Conservation (phyloP, 2,329 filamentous ascomycete genomes). For the Chaetomiaceae sp. region DNA sequence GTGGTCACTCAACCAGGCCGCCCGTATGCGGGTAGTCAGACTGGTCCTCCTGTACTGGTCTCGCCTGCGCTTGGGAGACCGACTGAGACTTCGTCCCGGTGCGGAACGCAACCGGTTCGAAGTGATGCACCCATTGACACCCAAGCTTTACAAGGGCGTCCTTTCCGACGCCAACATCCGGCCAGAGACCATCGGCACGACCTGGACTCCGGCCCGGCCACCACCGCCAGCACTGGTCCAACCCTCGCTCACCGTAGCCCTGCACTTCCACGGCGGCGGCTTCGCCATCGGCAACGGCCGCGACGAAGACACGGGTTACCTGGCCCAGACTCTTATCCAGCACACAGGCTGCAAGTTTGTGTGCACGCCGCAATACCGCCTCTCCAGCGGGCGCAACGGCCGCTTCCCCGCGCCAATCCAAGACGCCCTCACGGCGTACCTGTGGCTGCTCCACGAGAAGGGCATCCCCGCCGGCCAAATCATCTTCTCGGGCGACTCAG, state of each 20-base stretch:
- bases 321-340: slow-evolving; percentile 23
- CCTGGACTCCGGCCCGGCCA: slow-evolving; percentile 25
- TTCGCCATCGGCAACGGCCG: slow-evolving; percentile 32
- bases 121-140: slow-evolving; percentile 14
- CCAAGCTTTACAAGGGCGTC: slow-evolving; percentile 20
- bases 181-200: slow-evolving; percentile 21
- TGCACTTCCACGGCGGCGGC: slow-evolving; percentile 33
- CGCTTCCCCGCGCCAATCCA: slow-evolving; percentile 32
- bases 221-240: slow-evolving; percentile 10
- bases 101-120: slow-evolving; percentile 26
- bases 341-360: slow-evolving; percentile 26
- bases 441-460: slow-evolving; percentile 24
- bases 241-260: slow-evolving; percentile 19
- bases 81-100: slow-evolving; percentile 13
- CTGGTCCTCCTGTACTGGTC: slow-evolving; percentile 15
- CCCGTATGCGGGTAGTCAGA: slow-evolving; percentile 6
- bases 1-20: slow-evolving; percentile 10
- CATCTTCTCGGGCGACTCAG: slow-evolving; percentile 33
- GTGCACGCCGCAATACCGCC: slow-evolving; percentile 32
- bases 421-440: slow-evolving; percentile 31
- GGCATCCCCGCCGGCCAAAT: slow-evolving; percentile 27
- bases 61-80: slow-evolving; percentile 16
- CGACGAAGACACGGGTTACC: slow-evolving; percentile 28
- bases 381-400: slow-evolving; percentile 23
- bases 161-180: slow-evolving; percentile 14